Conservation (phyloP, 2,329 filamentous ascomycete genomes). For the Aspergillus sp. region DNA sequence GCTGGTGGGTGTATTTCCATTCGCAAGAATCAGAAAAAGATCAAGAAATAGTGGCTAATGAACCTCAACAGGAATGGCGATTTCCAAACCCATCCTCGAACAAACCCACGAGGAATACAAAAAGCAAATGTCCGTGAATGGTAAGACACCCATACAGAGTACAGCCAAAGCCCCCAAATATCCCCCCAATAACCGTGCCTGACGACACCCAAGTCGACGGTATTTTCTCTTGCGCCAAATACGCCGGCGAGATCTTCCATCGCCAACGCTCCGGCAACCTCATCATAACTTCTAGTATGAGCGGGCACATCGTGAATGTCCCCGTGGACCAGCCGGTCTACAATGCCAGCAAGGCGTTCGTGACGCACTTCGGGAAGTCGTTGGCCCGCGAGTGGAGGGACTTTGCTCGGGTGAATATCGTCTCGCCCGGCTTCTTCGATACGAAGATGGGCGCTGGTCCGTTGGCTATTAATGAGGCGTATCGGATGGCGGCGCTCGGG, state of each 20-base stretch:
- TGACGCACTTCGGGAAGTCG: constrained; percentile 49
- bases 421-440: constrained; percentile 49
- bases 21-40: no score
- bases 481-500: constrained; percentile 42
- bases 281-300: constrained; percentile 48
- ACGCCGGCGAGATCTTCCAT: constrained; percentile 38
- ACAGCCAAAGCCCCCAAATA: neutral
- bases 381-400: constrained; percentile 51
- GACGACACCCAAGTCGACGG: constrained; percentile 36
- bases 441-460: constrained; percentile 48
- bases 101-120: constrained; percentile 46
- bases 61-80: constrained; percentile 37
- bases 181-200: neutral
- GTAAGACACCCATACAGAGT: constrained; percentile 21
- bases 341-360: constrained; percentile 49
- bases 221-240: constrained; percentile 40
- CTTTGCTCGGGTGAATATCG: constrained; percentile 50
- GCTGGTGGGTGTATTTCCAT: constrained; percentile 22
- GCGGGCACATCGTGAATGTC: constrained; percentile 45
- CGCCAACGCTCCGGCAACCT: constrained; percentile 35
- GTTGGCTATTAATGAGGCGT: constrained; percentile 36
- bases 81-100: constrained; percentile 49
- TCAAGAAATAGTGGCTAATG: neutral
- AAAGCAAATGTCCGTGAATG: constrained; percentile 48
- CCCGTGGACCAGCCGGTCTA: constrained; percentile 49